Conservation (phyloP, 2,329 filamentous ascomycete species). For the Coniella vitis region DNA sequence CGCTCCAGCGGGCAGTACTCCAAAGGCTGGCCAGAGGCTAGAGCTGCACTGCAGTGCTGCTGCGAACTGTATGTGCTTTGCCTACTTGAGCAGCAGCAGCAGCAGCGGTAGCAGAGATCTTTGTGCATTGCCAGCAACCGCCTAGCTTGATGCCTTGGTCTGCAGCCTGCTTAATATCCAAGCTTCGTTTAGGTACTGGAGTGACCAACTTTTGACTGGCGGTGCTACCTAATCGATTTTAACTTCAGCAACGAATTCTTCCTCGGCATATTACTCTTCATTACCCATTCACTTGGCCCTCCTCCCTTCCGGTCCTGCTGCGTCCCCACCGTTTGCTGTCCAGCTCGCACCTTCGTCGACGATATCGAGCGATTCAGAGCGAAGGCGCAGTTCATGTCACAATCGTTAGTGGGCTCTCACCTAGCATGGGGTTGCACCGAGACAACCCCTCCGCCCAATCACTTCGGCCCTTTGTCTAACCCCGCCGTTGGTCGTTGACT, state of each 20-base stretch:
- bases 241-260: too few species aligned
- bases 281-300: neutral
- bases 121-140: neutral
- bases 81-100: constrained; percentile 9
- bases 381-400: constrained; percentile 4
- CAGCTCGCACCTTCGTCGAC: neutral
- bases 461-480: constrained; percentile 15
- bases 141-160: constrained; percentile 7
- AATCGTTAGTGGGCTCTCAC: constrained; percentile 11
- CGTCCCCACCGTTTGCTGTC: neutral
- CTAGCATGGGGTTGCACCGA: constrained; percentile 14
- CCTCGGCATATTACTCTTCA: neutral
- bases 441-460: constrained; percentile 16
- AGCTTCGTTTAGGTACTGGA: constrained; percentile 2
- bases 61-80: too few species aligned
- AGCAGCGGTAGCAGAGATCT: neutral
- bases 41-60: too few species aligned
- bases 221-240: too few species aligned
- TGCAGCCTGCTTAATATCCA: constrained; percentile 10
- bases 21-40: neutral
- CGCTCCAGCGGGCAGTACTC: neutral
- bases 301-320: too few species aligned
- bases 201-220: neutral
- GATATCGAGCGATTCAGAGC: neutral
- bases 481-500: constrained; percentile 16